phyloP scores from a whole-genome alignment of 805 yeast genomes.

The Kodamaea leandrae region DNA sequence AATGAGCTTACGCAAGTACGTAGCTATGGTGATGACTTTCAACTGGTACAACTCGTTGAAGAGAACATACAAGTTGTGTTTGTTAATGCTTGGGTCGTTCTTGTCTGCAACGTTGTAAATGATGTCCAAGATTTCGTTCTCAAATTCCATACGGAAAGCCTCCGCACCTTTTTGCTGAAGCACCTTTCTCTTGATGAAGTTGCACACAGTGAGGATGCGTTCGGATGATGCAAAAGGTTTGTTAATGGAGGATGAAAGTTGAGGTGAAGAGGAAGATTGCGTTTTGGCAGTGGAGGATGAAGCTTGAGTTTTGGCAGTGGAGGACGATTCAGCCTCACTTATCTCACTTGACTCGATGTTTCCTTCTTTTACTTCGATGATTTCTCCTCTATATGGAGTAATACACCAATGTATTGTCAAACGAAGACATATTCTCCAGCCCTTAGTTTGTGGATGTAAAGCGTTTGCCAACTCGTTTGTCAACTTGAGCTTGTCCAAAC shows the following conservation, averaged over 20 bases:
- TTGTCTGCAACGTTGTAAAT: constrained; percentile 30
- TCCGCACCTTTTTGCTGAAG: constrained; percentile 8
- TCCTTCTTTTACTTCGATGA: constrained; percentile 9
- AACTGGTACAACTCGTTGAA: constrained; percentile 51
- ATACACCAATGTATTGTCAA: constrained; percentile 41
- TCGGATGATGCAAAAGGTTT: constrained; percentile 23
- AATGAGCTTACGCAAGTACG: constrained; percentile 75
- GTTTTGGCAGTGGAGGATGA: too few species aligned
- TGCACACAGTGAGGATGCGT: constrained; percentile 38
- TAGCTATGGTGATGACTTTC: constrained; percentile 53
- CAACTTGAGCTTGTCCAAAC: constrained; percentile 34
- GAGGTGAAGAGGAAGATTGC: too few species aligned
- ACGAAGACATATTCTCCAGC: constrained; percentile 36
- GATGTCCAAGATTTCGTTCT: constrained; percentile 40
- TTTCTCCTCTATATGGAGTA: constrained; percentile 33
- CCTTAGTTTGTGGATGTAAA: constrained; percentile 20
- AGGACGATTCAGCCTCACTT: too few species aligned
- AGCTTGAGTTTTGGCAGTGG: too few species aligned
- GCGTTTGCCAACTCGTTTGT: constrained; percentile 29
- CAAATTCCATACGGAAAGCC: constrained; percentile 43
- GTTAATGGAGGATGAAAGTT: too few species aligned
- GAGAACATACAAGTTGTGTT: constrained; percentile 40
- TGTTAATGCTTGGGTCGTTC: constrained; percentile 12
- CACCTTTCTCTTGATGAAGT: constrained; percentile 28
- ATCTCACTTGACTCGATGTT: neutral